Evolutionary conservation across 352 stramenopile genomes (phyloP), one percentile per base, ranked within the genome.

Genomic region (Elongisporangium anandrum): DNA sequence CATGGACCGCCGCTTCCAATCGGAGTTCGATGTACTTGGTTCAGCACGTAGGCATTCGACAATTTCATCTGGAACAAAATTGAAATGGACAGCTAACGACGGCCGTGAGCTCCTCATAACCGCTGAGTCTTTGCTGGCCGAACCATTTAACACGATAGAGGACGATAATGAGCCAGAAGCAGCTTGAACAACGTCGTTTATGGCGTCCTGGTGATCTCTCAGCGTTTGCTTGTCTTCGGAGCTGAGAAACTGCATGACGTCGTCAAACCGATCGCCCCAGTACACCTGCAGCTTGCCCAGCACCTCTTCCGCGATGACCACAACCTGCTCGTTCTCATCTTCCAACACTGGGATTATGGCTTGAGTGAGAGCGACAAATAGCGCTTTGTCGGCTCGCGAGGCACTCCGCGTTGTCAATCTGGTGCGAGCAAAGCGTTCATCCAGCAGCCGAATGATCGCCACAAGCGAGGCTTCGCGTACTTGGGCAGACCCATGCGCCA

Each of bases 1-100:
- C 16, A 62, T 62, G 4, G 80, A 70, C 2, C 82, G 68, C 24
- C 77, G 81, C 64, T 90, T 92, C 82, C 82, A 92, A 47, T 89
- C 79, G 8, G 78, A 68, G 45, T 92, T 90, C 16, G 78, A 87
- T 51, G 85, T 88, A 34, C 73, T 81, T 4, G 64, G 68, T 45
- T 45, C 34, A 16, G 34, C 34, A 4, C 34, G 34, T 17, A 90
- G 56, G 15, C 59, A 61, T 0, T 65, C 63, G n/a, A 88, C 54
- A 19, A 85, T 63, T 3, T 77, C 70, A 21, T n/a, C 22, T 9
- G 64, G 53, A 12, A 90, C 56, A 19, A 88, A 88, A 2, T 79
- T 77, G 48, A 82, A 90, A 26, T 54, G 38, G 7, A 87, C 51
- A 10, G 52, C 22, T 16, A 59, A 55, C 23, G n/a, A 21, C 13